Conservation (phyloP, 495 filamentous ascomycete species). For the Jackrogersella minutella region DNA sequence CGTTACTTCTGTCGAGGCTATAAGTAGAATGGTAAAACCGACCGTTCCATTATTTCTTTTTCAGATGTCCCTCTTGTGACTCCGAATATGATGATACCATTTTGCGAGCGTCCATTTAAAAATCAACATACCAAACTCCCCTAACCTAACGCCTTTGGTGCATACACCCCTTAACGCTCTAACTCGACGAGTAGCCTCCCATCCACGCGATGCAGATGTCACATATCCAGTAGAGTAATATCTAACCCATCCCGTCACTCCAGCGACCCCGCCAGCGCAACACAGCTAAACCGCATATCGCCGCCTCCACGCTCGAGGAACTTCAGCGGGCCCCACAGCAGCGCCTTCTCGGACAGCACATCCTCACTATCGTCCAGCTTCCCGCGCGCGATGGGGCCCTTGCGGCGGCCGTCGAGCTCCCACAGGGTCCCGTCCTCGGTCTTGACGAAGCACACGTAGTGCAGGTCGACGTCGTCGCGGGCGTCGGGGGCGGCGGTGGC, state of each 20-base stretch:
- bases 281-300: conserved; percentile 76
- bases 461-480: conserved; percentile 73
- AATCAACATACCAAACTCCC: neutral
- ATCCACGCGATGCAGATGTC: neutral
- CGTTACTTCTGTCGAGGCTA: conserved; percentile 9
- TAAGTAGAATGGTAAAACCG: conserved; percentile 10
- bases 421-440: conserved; percentile 68
- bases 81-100: neutral
- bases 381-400: conserved; percentile 72
- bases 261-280: conserved; percentile 72
- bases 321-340: conserved; percentile 65
- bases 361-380: conserved; percentile 65
- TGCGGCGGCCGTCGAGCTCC: conserved; percentile 84
- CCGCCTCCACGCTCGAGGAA: conserved; percentile 72
- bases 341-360: conserved; percentile 71
- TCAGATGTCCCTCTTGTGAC: neutral
- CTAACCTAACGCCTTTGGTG: conserved; percentile 7
- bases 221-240: neutral
- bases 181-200: neutral
- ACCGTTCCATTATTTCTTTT: neutral
- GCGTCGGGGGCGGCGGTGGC: conserved; percentile 76
- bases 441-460: conserved; percentile 89
- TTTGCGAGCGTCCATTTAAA: neutral
- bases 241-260: conserved; percentile 50
- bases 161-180: neutral